Evolutionary conservation across 306 rosid genomes (phyloP).

Genomic region (Castanopsis chinensis): DNA sequence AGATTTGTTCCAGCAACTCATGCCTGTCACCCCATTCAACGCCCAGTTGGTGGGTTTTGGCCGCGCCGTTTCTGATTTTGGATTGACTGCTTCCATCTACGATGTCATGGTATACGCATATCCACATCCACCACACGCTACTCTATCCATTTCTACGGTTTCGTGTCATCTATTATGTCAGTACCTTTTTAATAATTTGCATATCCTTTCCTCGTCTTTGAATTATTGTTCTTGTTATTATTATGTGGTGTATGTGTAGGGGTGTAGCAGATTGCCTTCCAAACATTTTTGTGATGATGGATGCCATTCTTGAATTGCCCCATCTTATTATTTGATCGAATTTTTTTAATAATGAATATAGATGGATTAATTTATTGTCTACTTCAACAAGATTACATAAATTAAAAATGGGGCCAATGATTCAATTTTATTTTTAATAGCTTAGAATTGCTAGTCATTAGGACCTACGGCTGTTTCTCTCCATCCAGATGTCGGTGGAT

Average conservation of each 20-base stretch:
- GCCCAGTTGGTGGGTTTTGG: constrained; percentile 78
- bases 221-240: too few species aligned
- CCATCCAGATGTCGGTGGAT: too few species aligned
- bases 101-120: constrained; percentile 64
- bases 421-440: too few species aligned
- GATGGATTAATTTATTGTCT: background rate
- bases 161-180: too few species aligned
- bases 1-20: constrained; percentile 39
- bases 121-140: background rate
- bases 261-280: too few species aligned
- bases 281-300: background rate
- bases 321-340: background rate
- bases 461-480: too few species aligned
- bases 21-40: constrained; percentile 51
- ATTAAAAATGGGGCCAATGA: background rate
- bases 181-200: too few species aligned
- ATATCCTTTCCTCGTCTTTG: too few species aligned
- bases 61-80: constrained; percentile 76
- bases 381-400: background rate
- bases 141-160: too few species aligned
- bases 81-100: constrained; percentile 75
- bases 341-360: background rate
- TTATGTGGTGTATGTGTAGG: too few species aligned
- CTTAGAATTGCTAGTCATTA: too few species aligned
- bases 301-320: background rate